Conservation (phyloP, 257 asterid species). For the Solanum lignicaule region DNA sequence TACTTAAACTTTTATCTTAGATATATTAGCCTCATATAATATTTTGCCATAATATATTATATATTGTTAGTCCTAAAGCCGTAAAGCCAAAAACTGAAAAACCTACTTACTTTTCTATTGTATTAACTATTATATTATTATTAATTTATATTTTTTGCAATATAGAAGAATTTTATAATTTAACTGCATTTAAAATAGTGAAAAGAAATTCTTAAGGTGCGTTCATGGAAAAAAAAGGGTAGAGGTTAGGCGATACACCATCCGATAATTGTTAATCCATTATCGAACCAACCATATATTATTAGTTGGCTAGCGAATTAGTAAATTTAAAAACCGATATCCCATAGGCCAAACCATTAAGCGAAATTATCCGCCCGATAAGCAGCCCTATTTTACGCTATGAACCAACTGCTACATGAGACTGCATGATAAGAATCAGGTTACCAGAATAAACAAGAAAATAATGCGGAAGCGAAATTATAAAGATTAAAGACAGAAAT, state of each 20-base stretch:
- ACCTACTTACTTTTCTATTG: neutral
- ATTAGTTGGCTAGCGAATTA: no score
- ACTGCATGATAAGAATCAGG: neutral
- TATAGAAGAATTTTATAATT: neutral
- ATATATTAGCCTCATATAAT: neutral
- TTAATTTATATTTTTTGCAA: neutral
- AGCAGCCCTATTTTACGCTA: neutral
- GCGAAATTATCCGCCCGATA: no score
- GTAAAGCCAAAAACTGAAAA: neutral
- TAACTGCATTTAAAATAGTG: neutral
- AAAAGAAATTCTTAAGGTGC: no score
- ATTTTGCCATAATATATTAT: neutral
- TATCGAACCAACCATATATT: no score
- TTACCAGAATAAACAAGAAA: no score
- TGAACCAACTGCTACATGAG: neutral
- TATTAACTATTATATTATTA: neutral
- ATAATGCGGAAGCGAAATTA: no score
- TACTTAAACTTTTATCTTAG: neutral
- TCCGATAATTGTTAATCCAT: no score
- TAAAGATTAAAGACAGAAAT: no score
- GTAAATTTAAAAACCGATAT: no score
- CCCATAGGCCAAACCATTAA: no score
- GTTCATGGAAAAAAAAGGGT: no score
- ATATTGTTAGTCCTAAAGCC: neutral
- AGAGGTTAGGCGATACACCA: no score